Conservation (phyloP, 192 early-diverging fungal species). For the Coemansia pectinata region DNA sequence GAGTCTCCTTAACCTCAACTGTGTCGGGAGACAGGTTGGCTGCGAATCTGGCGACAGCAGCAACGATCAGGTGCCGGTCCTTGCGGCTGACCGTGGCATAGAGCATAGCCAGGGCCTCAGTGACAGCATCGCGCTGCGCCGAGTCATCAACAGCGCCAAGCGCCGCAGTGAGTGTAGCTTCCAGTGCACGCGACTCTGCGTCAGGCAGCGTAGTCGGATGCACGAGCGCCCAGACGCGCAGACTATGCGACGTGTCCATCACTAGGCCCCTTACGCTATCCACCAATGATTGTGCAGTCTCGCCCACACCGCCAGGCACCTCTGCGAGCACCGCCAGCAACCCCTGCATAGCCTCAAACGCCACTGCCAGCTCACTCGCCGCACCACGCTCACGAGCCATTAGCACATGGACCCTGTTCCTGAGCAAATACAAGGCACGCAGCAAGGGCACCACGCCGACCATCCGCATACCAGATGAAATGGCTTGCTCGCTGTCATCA, state of each 20-base stretch:
- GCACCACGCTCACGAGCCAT: constrained; percentile 12
- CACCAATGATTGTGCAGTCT: background rate
- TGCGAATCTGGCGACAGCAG: constrained; percentile 24
- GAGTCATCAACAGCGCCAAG: background rate
- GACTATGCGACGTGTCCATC: constrained; percentile 38
- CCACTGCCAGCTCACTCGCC: constrained; percentile 43
- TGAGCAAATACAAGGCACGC: constrained; percentile 14
- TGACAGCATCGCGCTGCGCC: constrained; percentile 12
- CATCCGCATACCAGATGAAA: background rate
- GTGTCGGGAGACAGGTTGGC: background rate
- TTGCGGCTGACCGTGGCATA: constrained; percentile 36
- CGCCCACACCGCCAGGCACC: background rate
- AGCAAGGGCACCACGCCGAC: constrained; percentile 8
- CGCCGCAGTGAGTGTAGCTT: constrained; percentile 2
- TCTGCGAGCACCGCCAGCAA: background rate
- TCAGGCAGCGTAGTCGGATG: constrained; percentile 40
- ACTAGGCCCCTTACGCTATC: constrained; percentile 11
- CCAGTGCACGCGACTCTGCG: constrained; percentile 23
- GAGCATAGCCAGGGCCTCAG: constrained; percentile 51
- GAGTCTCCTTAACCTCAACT: background rate
- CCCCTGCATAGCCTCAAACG: constrained; percentile 34
- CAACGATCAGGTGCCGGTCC: constrained; percentile 32
- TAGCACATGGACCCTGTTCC: constrained; percentile 14
- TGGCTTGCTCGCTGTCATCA: background rate
- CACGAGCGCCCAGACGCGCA: constrained; percentile 23